phyloP scores from a whole-genome alignment of 805 yeast species.

The Yamadazyma sp. region DNA sequence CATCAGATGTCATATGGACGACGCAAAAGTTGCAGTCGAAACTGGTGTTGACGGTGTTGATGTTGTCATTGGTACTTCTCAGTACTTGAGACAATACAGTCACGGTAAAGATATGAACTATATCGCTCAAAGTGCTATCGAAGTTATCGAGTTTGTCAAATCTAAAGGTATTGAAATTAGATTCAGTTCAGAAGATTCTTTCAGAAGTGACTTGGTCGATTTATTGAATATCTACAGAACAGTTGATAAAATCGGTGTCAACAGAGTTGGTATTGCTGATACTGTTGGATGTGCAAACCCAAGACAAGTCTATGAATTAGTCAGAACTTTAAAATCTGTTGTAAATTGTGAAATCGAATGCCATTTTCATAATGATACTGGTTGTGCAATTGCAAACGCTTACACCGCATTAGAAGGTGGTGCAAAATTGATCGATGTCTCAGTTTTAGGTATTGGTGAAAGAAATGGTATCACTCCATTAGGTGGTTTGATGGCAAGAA shows the following conservation, averaged over 20 bases:
- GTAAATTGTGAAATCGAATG: conserved; percentile 59
- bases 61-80: conserved; percentile 59
- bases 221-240: conserved; percentile 56
- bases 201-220: conserved; percentile 59
- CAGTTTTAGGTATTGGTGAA: conserved; percentile 61
- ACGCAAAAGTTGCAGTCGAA: conserved; percentile 57
- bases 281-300: conserved; percentile 65
- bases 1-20: conserved; percentile 61
- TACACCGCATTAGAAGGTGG: conserved; percentile 64
- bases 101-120: conserved; percentile 63
- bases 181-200: conserved; percentile 58
- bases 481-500: conserved; percentile 62
- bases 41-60: conserved; percentile 65
- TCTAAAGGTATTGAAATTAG: conserved; percentile 59
- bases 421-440: conserved; percentile 56
- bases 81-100: conserved; percentile 52
- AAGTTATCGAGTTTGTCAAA: conserved; percentile 59
- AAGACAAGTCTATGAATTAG: conserved; percentile 59
- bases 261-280: conserved; percentile 63
- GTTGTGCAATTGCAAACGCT: conserved; percentile 63
- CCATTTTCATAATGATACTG: conserved; percentile 63
- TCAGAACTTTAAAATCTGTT: conserved; percentile 54
- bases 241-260: conserved; percentile 60
- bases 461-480: conserved; percentile 62
- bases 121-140: conserved; percentile 54